These are phyloP conservation scores for Silene conica DNA, from an alignment of 148 eudicot species.

Conservation along the genomic window DNA sequence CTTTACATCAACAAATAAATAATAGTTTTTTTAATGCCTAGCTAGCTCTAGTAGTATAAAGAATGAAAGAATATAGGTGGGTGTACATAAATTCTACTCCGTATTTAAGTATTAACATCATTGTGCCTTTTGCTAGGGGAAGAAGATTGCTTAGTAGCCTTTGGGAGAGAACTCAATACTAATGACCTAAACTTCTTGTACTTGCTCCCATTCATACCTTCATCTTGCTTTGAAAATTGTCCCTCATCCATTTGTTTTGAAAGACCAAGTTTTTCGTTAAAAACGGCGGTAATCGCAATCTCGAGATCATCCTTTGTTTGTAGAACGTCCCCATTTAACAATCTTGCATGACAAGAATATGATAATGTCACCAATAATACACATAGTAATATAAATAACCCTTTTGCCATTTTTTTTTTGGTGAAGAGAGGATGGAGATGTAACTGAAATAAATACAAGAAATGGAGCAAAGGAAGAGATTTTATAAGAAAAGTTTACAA, in stretches of 20 bases:
- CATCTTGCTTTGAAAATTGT: neutral
- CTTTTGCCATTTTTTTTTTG: conserved; percentile 15
- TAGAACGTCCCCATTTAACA: conserved; percentile 11
- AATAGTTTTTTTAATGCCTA: neutral
- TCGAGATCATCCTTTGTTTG: neutral
- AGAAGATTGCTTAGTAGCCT: conserved; percentile 15
- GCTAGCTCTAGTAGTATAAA: neutral
- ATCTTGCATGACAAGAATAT: conserved; percentile 25
- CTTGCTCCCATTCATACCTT: neutral
- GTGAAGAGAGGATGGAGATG: neutral
- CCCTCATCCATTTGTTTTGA: neutral
- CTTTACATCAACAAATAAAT: neutral
- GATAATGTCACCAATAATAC: conserved; percentile 7
- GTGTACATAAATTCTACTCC: neutral
- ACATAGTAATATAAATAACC: neutral
- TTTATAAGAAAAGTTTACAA: conserved; percentile 20
- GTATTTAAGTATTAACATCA: conserved; percentile 10
- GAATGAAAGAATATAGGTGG: conserved; percentile 21
- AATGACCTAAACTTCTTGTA: conserved; percentile 22
- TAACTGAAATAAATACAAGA: conserved; percentile 16
- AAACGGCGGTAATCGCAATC: neutral
- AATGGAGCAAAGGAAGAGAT: neutral
- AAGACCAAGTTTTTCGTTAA: neutral
- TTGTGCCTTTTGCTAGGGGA: conserved; percentile 27
- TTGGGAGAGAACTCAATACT: conserved; percentile 27